Evolutionary conservation across 176 grass and related monocot genomes (phyloP).

Genomic region (Bolboschoenus planiculmis): DNA sequence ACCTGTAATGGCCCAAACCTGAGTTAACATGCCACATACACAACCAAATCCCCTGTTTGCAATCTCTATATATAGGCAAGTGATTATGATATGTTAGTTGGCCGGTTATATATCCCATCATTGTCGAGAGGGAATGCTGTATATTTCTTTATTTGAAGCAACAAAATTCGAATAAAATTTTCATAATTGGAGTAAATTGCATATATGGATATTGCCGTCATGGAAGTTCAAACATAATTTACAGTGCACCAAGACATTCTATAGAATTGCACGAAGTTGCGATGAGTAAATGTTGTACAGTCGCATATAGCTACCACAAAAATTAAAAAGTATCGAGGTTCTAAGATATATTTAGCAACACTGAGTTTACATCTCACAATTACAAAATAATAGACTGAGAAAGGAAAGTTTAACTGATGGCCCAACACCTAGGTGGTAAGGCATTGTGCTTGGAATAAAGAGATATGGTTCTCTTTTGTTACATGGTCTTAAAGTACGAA

Average conservation of each 20-base stretch:
- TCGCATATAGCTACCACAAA: neutral
- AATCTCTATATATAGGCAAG: neutral
- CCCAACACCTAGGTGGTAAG: too few relatives aligned
- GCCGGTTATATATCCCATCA: neutral
- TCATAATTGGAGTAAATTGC: neutral
- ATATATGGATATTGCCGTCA: neutral
- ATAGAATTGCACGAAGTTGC: neutral
- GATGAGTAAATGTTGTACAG: neutral
- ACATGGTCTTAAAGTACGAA: neutral
- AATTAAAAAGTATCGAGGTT: neutral
- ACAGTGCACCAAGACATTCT: neutral
- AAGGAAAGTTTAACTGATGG: neutral
- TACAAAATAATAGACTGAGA: neutral
- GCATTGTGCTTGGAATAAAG: neutral
- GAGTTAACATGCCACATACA: neutral
- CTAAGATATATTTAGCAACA: neutral
- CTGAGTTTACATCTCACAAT: neutral
- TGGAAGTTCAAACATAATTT: neutral
- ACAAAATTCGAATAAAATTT: neutral
- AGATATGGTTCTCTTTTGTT: neutral
- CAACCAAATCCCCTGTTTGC: neutral
- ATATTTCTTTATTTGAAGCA: neutral
- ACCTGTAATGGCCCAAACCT: neutral
- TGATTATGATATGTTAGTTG: neutral
- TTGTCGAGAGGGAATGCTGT: neutral